Evolutionary conservation across 768 basidiomycete species (phyloP), one percentile per base, ranked within the genome.

Genomic region (Suillus brevipes): DNA sequence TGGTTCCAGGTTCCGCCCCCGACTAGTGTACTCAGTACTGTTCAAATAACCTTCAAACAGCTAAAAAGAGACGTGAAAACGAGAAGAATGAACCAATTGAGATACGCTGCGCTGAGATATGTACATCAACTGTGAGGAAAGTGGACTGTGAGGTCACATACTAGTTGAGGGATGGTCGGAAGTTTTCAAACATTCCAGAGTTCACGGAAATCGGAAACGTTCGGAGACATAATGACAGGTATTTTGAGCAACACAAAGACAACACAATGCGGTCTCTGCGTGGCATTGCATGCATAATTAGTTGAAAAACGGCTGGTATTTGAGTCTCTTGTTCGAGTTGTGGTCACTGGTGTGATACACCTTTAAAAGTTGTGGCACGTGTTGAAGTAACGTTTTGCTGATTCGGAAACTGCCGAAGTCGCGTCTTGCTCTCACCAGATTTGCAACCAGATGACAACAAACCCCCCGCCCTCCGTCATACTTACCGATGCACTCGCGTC

Each of bases 401-500:
- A 40, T 20, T 65, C 74, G 75, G 74, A 4, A 67, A 63, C 65
- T 7, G 45, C 74, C 76, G 73, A 40, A 69, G 63, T 61, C 31
- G 66, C 69, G 52, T 61, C n/a, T 67, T 58, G 34, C 53, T 60
- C 45, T 59, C 57, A 57, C 52, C 14, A 43, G 18, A 50, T 31
- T 20, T 6, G 34, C 60, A n/a, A 70, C 67, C 20, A 78, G 73
- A 75, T 77, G 43, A 65, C 75, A 62, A 63, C 62, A 42, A 49
- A 53, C 53, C 57, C 76, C 62, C 65, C 75, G 8, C 78, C 80
- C 10, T 74, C 80, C 8, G 64, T 74, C n/a, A 70, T 78, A 61
- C 66, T 82, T 62, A 75, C 79, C 13, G 80, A 84, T 63, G 81
- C 82, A 28, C 72, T 84, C 62, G 72, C 76, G 5, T 72, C 77